These are phyloP conservation scores for Penstemon barbatus DNA, from an alignment of 257 asterid genomes.

Conservation along the genomic window DNA sequence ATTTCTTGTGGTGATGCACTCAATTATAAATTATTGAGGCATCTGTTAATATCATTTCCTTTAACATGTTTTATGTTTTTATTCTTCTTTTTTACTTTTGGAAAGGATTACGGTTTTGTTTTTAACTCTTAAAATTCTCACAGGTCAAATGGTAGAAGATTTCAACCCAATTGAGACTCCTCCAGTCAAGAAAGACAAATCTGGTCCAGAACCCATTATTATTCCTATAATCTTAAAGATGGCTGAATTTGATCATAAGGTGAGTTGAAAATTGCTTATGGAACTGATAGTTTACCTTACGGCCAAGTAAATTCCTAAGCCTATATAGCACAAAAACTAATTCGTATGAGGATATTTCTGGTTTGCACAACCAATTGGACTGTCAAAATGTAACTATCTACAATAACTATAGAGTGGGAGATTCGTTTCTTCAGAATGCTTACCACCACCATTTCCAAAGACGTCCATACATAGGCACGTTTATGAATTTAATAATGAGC, in stretches of 20 bases:
- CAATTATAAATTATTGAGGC: conserved; percentile 10
- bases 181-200: conserved; percentile 53
- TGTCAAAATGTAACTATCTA: background rate
- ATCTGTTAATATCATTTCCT: conserved; percentile 14
- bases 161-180: conserved; percentile 38
- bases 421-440: background rate
- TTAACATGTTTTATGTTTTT: conserved; percentile 12
- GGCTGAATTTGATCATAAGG: conserved; percentile 99
- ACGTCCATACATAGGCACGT: conserved; percentile 4
- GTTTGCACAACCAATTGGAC: conserved; percentile 1
- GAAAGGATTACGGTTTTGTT: conserved; percentile 6
- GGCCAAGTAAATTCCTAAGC: conserved; percentile 18
- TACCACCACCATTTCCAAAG: background rate
- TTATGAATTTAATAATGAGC: background rate
- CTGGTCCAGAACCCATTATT: conserved; percentile 86
- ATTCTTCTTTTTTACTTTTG: conserved; percentile 1
- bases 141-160: conserved; percentile 60
- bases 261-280: conserved; percentile 32
- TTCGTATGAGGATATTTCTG: background rate
- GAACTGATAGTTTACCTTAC: conserved; percentile 18
- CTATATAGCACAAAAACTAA: conserved; percentile 8
- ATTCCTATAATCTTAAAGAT: conserved; percentile 84
- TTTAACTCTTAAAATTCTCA: conserved; percentile 26
- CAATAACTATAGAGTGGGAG: conserved; percentile 1
- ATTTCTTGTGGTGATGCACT: conserved; percentile 16